Percentiles rank a stretch among this genome's conserved stretches.
Evolutionary conservation across 108 stramenopile genomes (phyloP).

Genomic region (Epipyxis sp.): DNA sequence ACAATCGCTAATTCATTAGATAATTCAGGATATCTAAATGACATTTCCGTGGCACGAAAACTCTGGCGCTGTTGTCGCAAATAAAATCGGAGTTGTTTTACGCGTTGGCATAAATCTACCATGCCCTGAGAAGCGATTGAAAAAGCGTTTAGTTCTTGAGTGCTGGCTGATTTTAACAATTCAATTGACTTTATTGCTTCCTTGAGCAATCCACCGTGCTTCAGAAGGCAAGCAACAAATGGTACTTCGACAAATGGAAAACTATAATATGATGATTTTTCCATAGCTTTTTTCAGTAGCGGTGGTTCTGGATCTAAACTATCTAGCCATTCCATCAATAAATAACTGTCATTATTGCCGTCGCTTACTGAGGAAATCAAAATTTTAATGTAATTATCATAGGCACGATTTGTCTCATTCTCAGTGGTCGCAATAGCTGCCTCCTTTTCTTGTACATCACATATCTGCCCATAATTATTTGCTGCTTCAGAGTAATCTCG

Average conservation of each 20-base stretch:
- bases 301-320: neutral
- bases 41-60: neutral
- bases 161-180: neutral
- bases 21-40: too few relatives aligned
- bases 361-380: too few relatives aligned
- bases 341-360: too few relatives aligned
- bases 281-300: neutral
- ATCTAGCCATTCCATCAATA: too few relatives aligned
- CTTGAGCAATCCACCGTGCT: neutral
- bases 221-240: conserved; percentile 9
- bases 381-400: too few relatives aligned
- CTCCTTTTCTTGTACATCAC: too few relatives aligned
- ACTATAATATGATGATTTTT: neutral
- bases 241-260: conserved; percentile 13
- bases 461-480: too few relatives aligned
- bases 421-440: too few relatives aligned
- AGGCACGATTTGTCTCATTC: too few relatives aligned
- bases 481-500: too few relatives aligned
- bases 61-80: conserved; percentile 11
- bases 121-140: neutral
- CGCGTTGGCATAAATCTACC: neutral
- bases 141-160: neutral
- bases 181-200: neutral
- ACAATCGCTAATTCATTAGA: too few relatives aligned
- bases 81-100: conserved; percentile 1